Evolutionary conservation across 148 eudicot genomes (phyloP).

Genomic region (Camellia sinensis): DNA sequence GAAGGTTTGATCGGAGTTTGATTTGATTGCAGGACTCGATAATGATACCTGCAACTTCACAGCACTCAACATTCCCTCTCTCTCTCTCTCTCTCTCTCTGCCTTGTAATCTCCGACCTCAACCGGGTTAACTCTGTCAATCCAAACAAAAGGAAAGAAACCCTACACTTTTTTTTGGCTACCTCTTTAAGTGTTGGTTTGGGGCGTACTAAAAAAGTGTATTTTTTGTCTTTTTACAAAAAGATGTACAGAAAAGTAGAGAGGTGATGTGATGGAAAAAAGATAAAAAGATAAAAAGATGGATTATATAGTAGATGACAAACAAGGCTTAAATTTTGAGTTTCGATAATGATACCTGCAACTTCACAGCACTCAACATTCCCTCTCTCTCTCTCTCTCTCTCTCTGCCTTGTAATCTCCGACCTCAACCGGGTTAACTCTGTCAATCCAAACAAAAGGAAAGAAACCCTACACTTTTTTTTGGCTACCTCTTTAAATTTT

Average conservation of each 20-base stretch:
- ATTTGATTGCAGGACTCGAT: constrained; percentile 19
- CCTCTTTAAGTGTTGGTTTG: too few relatives aligned
- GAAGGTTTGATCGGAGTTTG: constrained; percentile 11
- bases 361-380: constrained; percentile 36
- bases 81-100: constrained; percentile 6
- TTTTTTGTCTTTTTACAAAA: too few relatives aligned
- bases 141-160: not conserved
- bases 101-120: not conserved
- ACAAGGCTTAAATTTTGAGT: too few relatives aligned
- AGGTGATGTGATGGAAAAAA: too few relatives aligned
- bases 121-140: not conserved
- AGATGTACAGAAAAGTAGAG: too few relatives aligned
- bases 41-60: constrained; percentile 26
- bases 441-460: not conserved
- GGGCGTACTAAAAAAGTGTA: too few relatives aligned
- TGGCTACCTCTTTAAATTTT: not conserved
- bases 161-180: not conserved
- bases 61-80: constrained; percentile 32
- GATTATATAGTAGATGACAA: too few relatives aligned
- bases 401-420: not conserved
- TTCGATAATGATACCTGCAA: constrained; percentile 34
- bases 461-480: not conserved
- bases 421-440: not conserved
- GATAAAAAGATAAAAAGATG: too few relatives aligned
- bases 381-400: not conserved